Evolutionary conservation across 352 stramenopile species (phyloP).

Genomic region (Halophytophthora batemanensis): DNA sequence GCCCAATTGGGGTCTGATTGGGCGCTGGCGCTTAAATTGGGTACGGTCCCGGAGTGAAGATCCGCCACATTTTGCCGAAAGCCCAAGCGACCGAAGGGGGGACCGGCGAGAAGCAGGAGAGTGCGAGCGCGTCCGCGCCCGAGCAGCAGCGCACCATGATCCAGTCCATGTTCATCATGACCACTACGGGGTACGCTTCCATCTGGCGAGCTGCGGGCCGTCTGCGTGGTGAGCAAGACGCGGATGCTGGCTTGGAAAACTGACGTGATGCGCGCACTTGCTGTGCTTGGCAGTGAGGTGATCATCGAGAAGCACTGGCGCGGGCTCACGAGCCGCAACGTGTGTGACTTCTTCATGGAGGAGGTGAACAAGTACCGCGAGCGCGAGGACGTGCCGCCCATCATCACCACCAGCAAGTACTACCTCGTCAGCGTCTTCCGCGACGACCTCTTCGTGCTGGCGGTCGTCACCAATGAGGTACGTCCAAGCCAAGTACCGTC

Average conservation of each 20-base stretch:
- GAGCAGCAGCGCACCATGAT: conserved; percentile 79
- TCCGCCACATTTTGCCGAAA: no score
- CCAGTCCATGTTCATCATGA: conserved; percentile 97
- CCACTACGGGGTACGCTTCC: conserved; percentile 77
- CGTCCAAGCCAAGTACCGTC: no score
- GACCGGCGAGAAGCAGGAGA: not conserved
- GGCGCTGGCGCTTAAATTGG: no score
- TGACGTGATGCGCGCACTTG: not conserved
- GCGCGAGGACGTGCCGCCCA: conserved; percentile 84
- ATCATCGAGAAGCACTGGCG: conserved; percentile 99
- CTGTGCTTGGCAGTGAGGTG: conserved; percentile 76
- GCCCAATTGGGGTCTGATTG: no score
- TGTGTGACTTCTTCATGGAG: conserved; percentile 98
- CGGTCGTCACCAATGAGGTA: conserved; percentile 93
- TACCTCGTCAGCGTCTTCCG: conserved; percentile 93
- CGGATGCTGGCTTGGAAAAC: conserved; percentile 4
- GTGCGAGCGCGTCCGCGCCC: not conserved
- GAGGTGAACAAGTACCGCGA: conserved; percentile 92
- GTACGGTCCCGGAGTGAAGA: no score
- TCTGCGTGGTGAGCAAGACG: not conserved
- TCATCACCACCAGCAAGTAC: conserved; percentile 86
- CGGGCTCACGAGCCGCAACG: conserved; percentile 90
- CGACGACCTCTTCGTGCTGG: conserved; percentile 94
- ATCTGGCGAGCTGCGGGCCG: not conserved
- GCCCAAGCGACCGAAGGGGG: not conserved